These are phyloP conservation scores for Penicillium aurantiogriseum DNA, from an alignment of 2,329 filamentous ascomycete species.

Conservation along the genomic window DNA sequence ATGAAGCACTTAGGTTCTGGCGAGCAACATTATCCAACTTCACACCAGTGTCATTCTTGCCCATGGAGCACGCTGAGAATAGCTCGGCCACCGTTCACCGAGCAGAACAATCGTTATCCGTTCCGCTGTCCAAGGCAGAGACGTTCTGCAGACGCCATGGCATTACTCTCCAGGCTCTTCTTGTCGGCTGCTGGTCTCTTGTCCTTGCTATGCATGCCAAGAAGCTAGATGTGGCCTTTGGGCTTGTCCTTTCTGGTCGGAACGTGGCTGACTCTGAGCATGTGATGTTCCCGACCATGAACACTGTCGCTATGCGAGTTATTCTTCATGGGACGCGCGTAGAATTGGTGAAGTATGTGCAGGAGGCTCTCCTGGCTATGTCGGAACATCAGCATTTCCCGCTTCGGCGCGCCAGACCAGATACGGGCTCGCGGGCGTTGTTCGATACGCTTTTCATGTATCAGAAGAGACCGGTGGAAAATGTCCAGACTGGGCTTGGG, in stretches of 20 bases:
- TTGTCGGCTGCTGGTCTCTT: slow-evolving; percentile 73
- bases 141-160: slow-evolving; percentile 64
- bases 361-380: slow-evolving; percentile 65
- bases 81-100: slow-evolving; percentile 26
- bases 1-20: slow-evolving; percentile 66
- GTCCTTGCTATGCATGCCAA: slow-evolving; percentile 63
- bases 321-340: slow-evolving; percentile 66
- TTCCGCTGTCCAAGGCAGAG: slow-evolving; percentile 46
- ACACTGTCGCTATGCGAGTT: slow-evolving; percentile 73
- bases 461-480: slow-evolving; percentile 53
- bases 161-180: slow-evolving; percentile 73
- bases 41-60: slow-evolving; percentile 43
- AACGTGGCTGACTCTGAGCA: slow-evolving; percentile 67
- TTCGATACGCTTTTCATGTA: slow-evolving; percentile 68
- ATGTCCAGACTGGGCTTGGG: slow-evolving; percentile 1
- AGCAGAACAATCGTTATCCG: slow-evolving; percentile 23
- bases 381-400: slow-evolving; percentile 75
- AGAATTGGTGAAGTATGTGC: slow-evolving; percentile 70
- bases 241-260: slow-evolving; percentile 80
- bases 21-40: slow-evolving; percentile 60
- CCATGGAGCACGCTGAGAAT: slow-evolving; percentile 17
- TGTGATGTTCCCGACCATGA: slow-evolving; percentile 86
- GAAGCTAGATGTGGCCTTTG: slow-evolving; percentile 75
- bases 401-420: slow-evolving; percentile 64
- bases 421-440: slow-evolving; percentile 47